Percentiles rank a stretch among this genome's conserved stretches.
Conservation (phyloP, 768 basidiomycete species). For the Boletus subparvulus region DNA sequence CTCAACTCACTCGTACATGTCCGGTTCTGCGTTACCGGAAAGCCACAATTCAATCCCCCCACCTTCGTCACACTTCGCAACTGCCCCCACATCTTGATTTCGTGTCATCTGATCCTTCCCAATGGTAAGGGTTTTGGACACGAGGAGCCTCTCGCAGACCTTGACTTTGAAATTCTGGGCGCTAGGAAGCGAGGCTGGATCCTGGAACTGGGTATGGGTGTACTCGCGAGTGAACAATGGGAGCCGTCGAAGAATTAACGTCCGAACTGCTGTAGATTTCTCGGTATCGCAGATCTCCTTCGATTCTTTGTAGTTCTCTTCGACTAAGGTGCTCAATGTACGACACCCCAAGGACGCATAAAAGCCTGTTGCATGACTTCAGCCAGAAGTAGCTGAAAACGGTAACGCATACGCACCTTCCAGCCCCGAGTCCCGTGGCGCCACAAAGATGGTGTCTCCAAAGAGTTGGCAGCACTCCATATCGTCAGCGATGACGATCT, state of each 20-base stretch:
- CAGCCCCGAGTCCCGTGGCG: constrained; percentile 78
- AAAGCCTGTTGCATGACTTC: constrained; percentile 45
- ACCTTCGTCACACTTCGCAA: constrained; percentile 48
- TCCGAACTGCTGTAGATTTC: constrained; percentile 47
- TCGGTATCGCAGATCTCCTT: constrained; percentile 47
- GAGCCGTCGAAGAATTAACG: constrained; percentile 70
- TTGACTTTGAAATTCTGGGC: constrained; percentile 64
- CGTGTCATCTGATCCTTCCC: constrained; percentile 47
- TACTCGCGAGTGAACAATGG: constrained; percentile 67
- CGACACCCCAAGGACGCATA: constrained; percentile 71
- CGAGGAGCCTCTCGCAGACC: constrained; percentile 57
- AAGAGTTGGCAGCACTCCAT: constrained; percentile 73
- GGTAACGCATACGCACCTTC: constrained; percentile 51
- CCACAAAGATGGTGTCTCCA: constrained; percentile 65
- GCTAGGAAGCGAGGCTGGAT: constrained; percentile 48
- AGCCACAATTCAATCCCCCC: constrained; percentile 69
- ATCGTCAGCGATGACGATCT: constrained; percentile 83
- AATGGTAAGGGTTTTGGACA: constrained; percentile 56
- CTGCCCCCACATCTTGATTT: constrained; percentile 66
- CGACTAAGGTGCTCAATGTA: constrained; percentile 32
- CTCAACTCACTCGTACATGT: constrained; percentile 82
- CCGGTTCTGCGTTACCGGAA: constrained; percentile 63
- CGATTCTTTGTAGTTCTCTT: constrained; percentile 66
- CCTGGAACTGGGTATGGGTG: constrained; percentile 45
- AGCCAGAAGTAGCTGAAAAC: not conserved